Base-by-base conservation (phyloP, 2,329 filamentous ascomycete species). In the Penicillium sp. region DNA sequence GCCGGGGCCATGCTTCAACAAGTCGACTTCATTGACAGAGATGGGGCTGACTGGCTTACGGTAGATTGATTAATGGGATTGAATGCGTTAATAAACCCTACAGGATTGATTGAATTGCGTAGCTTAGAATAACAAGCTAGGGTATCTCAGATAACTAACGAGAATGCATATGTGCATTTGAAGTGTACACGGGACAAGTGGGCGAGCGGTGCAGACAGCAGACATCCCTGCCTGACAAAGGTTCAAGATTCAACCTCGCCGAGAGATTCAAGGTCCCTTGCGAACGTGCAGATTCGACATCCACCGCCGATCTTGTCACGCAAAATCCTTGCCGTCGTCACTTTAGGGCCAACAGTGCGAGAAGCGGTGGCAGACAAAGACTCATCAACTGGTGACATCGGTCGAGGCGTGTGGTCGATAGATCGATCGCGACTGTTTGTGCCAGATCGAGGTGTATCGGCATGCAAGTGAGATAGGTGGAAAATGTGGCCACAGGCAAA, bases 281-380 rank as follows among this genome's bases (percentile, higher is more conserved):
- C 66, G 46, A 72, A 53, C 8, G 72, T 67, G 59, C 74, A 76
- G 24, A 76, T 70, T 21, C 67, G 67, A 54, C 74, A 76, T 16
- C 74, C 72, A 22, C 72, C 66, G 43, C 79, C 76, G 34, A 93
- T 80, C 56, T 84, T 84, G 64, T 92, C 88, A 61, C 86, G 82
- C 55, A 96, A 74, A 50, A 96, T 71, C 59, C 91, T 83, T 38
- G 92, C 92, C 68, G 91, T 90, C 59, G 89, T 94, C 27, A 96
- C 91, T 74, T 97, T 97, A 29, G 88, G 85, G 0, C 90, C 89
- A 6, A 97, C 86, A 49, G 88, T 90, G 36, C 76, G 71, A 48
- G 74, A 75, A 41, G 60, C 59, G 10, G 61, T 70, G 42, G 60
- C 66, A 43, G 64, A 58, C 32, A 62, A 56, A 24, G 51, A 48